A percentile compares a stretch with the other conserved stretches of the same genome.
These are phyloP conservation scores for Beta macrorhiza DNA, from an alignment of 179 eudicot species.

Conservation along the genomic window DNA sequence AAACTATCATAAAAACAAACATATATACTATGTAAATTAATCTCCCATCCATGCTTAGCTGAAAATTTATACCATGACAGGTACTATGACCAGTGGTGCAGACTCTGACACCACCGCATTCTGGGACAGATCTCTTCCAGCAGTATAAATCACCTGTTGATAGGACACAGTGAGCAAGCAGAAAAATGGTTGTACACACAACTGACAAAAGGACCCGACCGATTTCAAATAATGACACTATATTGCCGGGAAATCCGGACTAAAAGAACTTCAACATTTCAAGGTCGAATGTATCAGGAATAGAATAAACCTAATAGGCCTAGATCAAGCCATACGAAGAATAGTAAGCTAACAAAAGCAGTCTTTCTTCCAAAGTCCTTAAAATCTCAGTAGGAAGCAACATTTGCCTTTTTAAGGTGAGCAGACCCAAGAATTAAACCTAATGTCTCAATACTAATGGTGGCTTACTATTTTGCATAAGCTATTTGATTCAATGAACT, in stretches of 20 bases:
- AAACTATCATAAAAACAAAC: background rate
- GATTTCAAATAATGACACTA: background rate
- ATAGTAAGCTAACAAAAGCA: background rate
- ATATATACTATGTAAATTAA: background rate
- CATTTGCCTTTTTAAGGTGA: background rate
- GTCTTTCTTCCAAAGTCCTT: background rate
- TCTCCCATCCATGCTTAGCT: slow-evolving; percentile 2
- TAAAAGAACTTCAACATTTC: background rate
- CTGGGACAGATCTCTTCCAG: slow-evolving; percentile 72
- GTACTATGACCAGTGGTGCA: slow-evolving; percentile 63
- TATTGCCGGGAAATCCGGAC: background rate
- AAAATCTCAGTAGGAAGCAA: background rate
- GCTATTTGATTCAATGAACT: background rate
- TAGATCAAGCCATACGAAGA: background rate
- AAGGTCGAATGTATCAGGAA: background rate
- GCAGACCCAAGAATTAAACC: background rate
- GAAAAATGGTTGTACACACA: background rate
- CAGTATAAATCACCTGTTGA: slow-evolving; percentile 75
- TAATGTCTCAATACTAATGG: background rate
- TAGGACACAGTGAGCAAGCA: slow-evolving; percentile 18
- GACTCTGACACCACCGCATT: slow-evolving; percentile 62
- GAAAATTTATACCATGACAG: slow-evolving; percentile 63
- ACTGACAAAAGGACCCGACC: background rate
- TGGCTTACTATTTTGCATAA: background rate
- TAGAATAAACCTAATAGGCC: background rate